These are phyloP conservation scores for Polyplosphaeria fusca DNA, from an alignment of 495 filamentous ascomycete genomes.

Conservation along the genomic window DNA sequence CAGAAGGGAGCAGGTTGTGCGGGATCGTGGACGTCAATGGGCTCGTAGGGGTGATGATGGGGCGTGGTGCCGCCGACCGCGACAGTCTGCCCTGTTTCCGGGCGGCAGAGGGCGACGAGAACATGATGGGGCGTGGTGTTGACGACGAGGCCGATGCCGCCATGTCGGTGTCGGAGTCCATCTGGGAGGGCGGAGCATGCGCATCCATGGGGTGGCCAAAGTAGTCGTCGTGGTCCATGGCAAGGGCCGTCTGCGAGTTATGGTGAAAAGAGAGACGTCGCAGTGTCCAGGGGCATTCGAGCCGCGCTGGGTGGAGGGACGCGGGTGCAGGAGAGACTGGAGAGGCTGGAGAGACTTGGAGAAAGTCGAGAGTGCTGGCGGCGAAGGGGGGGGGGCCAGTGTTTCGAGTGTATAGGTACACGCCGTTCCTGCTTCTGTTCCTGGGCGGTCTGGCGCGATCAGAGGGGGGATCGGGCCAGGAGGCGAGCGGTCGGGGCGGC, in stretches of 20 bases:
- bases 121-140: conserved; percentile 22
- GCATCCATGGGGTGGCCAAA: conserved; percentile 4
- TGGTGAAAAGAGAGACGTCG: background rate
- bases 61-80: conserved; percentile 40
- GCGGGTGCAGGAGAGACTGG: conserved; percentile 1
- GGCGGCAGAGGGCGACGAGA: conserved; percentile 29
- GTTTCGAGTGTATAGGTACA: conserved; percentile 21
- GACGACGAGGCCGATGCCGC: conserved; percentile 19
- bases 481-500: background rate
- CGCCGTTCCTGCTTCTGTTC: background rate
- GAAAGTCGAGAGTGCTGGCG: background rate
- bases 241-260: background rate
- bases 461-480: background rate
- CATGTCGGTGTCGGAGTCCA: conserved; percentile 29
- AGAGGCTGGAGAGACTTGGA: no score
- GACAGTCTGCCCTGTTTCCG: conserved; percentile 29
- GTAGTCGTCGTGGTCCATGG: conserved; percentile 29
- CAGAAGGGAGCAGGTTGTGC: conserved; percentile 59
- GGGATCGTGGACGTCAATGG: conserved; percentile 52
- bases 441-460: background rate
- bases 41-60: conserved; percentile 54
- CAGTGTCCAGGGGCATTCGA: conserved; percentile 15
- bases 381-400: conserved; percentile 24
- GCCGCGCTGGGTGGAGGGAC: conserved; percentile 2
- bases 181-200: conserved; percentile 7